Evolutionary conservation across 2,329 filamentous ascomycete species (phyloP).

Genomic region (Eutypella sp.): DNA sequence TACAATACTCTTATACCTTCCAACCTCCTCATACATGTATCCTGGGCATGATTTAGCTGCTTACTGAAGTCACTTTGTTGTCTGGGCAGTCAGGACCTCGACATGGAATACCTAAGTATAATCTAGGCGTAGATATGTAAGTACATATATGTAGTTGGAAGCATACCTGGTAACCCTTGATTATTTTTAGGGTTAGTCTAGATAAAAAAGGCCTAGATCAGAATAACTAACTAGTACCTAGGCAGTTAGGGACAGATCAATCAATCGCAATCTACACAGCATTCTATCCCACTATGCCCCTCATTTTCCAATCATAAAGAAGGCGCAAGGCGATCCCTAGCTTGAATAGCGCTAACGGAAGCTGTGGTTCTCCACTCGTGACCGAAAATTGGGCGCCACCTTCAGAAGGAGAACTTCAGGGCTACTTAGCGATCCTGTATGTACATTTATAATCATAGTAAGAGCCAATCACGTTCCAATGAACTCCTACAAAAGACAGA

Average conservation of each 20-base stretch:
- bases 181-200: neutral
- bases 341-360: neutral
- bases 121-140: neutral
- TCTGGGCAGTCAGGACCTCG: no score
- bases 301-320: neutral
- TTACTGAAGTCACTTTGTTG: no score
- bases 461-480: no score
- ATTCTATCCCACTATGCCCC: neutral
- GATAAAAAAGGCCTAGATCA: neutral
- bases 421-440: no score
- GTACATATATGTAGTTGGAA: neutral
- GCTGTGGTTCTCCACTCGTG: neutral
- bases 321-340: neutral
- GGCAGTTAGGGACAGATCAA: neutral
- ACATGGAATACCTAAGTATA: neutral
- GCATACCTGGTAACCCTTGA: no score
- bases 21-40: no score
- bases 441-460: no score
- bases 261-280: neutral
- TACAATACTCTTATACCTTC: no score
- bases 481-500: neutral
- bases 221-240: neutral
- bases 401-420: no score
- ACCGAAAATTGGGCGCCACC: neutral
- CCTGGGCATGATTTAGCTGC: no score